These are phyloP conservation scores for Hypomyces perniciosus DNA, from an alignment of 2,329 filamentous ascomycete genomes.

Conservation along the genomic window DNA sequence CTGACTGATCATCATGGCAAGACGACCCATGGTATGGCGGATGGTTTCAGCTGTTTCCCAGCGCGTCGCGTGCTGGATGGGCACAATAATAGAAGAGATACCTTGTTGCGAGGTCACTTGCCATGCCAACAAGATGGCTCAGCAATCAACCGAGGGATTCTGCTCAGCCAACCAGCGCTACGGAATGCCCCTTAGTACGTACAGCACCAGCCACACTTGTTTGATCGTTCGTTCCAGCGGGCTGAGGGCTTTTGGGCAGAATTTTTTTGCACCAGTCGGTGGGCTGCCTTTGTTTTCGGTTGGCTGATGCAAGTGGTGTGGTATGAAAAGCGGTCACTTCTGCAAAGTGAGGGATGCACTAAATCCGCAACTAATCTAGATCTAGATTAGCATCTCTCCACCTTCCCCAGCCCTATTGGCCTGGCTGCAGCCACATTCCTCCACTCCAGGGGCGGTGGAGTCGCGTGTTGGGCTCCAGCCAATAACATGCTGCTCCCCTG, in stretches of 20 bases:
- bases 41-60: background rate
- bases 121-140: conserved; percentile 5
- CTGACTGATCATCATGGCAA: background rate
- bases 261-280: conserved; percentile 3
- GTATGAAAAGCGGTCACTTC: too few species aligned
- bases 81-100: background rate
- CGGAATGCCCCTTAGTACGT: background rate
- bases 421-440: too few species aligned
- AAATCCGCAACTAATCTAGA: too few species aligned
- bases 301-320: too few species aligned
- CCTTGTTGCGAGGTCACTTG: conserved; percentile 9
- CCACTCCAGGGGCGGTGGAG: too few species aligned
- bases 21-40: background rate
- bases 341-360: too few species aligned
- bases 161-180: background rate
- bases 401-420: too few species aligned
- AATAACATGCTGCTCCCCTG: too few species aligned
- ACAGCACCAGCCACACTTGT: background rate
- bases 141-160: too few species aligned
- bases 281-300: background rate
- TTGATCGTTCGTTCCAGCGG: background rate
- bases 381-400: too few species aligned
- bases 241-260: conserved; percentile 1
- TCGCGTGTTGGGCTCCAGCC: too few species aligned
- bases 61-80: background rate